Evolutionary conservation across 305 asterid genomes (phyloP), one percentile per base, ranked within the genome.

Genomic region (Fraxinus nigra): DNA sequence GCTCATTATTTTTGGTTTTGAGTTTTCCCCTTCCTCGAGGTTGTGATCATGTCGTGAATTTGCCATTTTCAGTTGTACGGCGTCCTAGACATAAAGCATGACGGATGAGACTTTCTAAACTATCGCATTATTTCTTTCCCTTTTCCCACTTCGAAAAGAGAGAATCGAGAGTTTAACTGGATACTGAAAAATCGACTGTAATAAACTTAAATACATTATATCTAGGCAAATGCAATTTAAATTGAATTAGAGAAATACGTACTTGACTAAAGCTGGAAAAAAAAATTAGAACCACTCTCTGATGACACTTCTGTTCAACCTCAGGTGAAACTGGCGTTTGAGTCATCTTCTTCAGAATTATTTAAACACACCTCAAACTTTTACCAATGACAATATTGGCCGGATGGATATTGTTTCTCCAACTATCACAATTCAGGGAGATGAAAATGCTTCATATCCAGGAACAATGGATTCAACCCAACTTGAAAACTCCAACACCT

Each of bases 301-400:
- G 70, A 61, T 61, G 10, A 18, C 32, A 7, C 70, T 22, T 30
- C 35, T 34, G 11, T 54, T 7, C 8, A 34, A 75, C 30, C 78
- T 51, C 82, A 92, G 98, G 98, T 95, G 88, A 95, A 91, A 84
- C 89, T 95, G 87, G 98, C 97, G 94, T 80, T 85, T 95, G 81
- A 93, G 90, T 88, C 92, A 92, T 85, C 95, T 95, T 16, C 88
- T 93, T 30, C 94, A 90, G 33, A 95, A 95, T 76, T 94, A 89
- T 78, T 80, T 92, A 56, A 91, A 72, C 86, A 84, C 91, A 30
- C 89, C 93, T 11, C 90, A 87, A 6, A 82, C 89, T 24, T 82
- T 86, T 78, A 56, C 35, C 59, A 82, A 35, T 37, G 76, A 76
- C 63, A 86, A 82, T 86, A 84, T 83, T 43, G 84, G 82, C 78